Percentiles rank a stretch among this genome's conserved stretches.
Conservation (phyloP, 106 monocot genomes). For the Dendrobium catenatum region DNA sequence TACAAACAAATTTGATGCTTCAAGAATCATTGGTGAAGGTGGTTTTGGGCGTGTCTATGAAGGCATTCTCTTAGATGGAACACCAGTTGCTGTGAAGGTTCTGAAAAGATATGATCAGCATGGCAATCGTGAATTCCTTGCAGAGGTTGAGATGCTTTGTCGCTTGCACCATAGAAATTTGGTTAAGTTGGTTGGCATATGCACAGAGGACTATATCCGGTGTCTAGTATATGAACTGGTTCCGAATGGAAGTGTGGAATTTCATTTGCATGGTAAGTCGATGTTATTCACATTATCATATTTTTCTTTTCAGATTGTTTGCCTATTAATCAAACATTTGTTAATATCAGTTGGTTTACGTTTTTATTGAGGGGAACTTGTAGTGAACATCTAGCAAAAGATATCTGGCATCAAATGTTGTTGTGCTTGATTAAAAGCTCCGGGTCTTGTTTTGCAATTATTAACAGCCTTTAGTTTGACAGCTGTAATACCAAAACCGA, state of each 20-base stretch:
- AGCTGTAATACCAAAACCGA: not conserved
- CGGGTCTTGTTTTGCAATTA: not conserved
- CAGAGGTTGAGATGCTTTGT: slow-evolving; percentile 60
- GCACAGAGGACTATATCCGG: slow-evolving; percentile 32
- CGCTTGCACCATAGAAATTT: slow-evolving; percentile 54
- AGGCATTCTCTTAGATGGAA: slow-evolving; percentile 41
- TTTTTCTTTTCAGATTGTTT: not conserved
- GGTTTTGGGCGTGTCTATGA: slow-evolving; percentile 57
- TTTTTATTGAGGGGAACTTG: not conserved
- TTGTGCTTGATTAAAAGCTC: not conserved
- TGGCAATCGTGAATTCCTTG: slow-evolving; percentile 52
- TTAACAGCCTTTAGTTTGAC: not conserved
- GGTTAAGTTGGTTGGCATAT: slow-evolving; percentile 56
- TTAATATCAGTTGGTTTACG: not conserved
- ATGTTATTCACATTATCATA: not conserved
- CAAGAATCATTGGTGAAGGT: slow-evolving; percentile 49
- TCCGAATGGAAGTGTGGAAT: slow-evolving; percentile 68
- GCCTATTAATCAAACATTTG: no score
- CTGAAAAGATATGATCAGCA: slow-evolving; percentile 41
- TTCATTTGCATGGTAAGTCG: slow-evolving; percentile 56
- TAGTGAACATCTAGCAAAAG: not conserved
- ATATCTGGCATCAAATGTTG: not conserved
- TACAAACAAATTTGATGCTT: slow-evolving; percentile 46
- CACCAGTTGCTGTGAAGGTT: slow-evolving; percentile 50
- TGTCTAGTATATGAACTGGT: slow-evolving; percentile 65